Base-by-base conservation (phyloP, 2,329 filamentous ascomycete genomes). In the Acrocalymma vagum region DNA sequence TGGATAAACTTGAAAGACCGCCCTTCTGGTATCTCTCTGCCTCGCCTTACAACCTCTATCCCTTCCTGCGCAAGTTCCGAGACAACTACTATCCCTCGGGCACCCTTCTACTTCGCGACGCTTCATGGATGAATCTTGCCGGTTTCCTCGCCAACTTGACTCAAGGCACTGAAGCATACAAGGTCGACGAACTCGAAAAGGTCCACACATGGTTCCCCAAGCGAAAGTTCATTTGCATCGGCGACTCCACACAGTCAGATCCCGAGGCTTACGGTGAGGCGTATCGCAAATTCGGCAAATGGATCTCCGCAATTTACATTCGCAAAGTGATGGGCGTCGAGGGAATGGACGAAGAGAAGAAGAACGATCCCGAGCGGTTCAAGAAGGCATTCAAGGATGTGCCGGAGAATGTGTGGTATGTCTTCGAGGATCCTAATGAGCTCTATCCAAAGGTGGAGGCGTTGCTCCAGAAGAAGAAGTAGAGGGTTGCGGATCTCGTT, bases 11-110 rank as follows among this genome's bases (percentile, higher is more conserved):
- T 7, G 44, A 79, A 7, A 76, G 79, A 7, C 86, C 90, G 2
- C 82, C 90, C 0, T 96, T 89, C 80, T 96, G 95, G 76, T 97
- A 97, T 70, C 81, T 97, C 30, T 95, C 90, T 0, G 92, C 93
- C 0, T 95, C 91, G 0, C 93, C 93, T 0, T 96, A 96, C 75
- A 96, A 95, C 58, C 81, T 97, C 8, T 96, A 96, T 63, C 87
- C 89, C 0, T 94, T 96, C 70, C 79, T 97, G 16, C 85, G 81
- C 40, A 69, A 78, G 1, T 97, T 97, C 71, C 78, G 90, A 23
- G 73, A 85, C 38, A 65, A 77, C 2, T 73, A 87, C 69, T 97
- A 86, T 63, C 88, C 87, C 0, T 80, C 79, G 3, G 93, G 93
- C 9, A 90, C 90, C 16, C 79, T 96, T 48, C 83, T 96, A 23